Percentiles rank a stretch among this genome's conserved stretches.
phyloP scores from a whole-genome alignment of 139 green algal genomes.

The Diplosphaera chodatii region DNA sequence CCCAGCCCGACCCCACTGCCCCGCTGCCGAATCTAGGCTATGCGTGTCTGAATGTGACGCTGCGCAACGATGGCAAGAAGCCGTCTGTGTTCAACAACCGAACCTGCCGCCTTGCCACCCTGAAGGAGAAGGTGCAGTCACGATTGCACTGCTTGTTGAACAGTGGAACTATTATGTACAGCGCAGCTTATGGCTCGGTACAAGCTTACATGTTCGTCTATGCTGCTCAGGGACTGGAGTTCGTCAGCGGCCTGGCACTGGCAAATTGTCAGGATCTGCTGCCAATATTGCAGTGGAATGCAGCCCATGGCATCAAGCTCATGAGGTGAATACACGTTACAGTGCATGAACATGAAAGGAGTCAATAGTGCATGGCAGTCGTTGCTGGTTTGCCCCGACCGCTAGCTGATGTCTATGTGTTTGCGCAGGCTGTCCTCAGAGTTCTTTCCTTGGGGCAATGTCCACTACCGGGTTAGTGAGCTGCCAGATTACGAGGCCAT shows the following conservation, averaged over 20 bases:
- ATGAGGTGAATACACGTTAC: no score
- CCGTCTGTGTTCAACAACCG: conserved; percentile 49
- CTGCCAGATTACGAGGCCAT: conserved; percentile 54
- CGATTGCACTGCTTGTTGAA: no score
- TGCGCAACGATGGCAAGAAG: conserved; percentile 31
- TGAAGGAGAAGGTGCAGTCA: neutral
- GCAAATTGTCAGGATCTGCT: conserved; percentile 45
- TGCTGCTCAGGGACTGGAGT: conserved; percentile 25
- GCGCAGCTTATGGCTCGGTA: no score
- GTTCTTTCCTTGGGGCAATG: conserved; percentile 51
- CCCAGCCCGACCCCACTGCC: no score
- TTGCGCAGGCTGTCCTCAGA: conserved; percentile 30
- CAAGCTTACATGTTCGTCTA: no score
- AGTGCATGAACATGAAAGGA: no score
- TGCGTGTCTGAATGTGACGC: conserved; percentile 54
- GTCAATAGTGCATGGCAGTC: no score
- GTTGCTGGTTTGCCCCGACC: no score
- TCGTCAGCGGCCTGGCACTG: conserved; percentile 43
- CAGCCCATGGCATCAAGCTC: conserved; percentile 54
- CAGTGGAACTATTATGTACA: no score
- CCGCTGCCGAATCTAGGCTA: conserved; percentile 60
- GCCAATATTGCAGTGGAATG: conserved; percentile 51
- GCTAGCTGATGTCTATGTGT: no score
- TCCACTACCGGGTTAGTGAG: conserved; percentile 35
- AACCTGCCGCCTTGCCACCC: neutral